Evolutionary conservation across 805 yeast species (phyloP).

Genomic region (Starmerella asiatica): DNA sequence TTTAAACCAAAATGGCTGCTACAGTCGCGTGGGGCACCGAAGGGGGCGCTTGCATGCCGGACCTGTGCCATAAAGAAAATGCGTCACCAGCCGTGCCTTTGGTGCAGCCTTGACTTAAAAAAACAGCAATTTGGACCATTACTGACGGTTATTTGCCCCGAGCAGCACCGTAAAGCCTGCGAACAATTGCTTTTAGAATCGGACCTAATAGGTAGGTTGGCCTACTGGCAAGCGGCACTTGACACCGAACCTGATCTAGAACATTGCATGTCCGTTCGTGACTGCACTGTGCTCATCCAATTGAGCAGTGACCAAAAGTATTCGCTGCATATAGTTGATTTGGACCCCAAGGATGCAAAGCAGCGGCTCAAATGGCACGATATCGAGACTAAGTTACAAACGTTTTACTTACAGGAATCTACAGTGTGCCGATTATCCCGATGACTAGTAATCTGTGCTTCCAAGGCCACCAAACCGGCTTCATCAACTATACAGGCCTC

Average conservation of each 20-base stretch:
- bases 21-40: constrained; percentile 33
- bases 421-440: constrained; percentile 15
- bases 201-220: constrained; percentile 22
- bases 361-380: constrained; percentile 38
- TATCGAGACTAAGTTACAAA: constrained; percentile 27
- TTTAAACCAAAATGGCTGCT: constrained; percentile 52
- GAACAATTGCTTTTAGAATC: constrained; percentile 14
- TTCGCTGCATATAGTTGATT: constrained; percentile 36
- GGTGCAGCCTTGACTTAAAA: constrained; percentile 38
- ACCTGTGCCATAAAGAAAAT: constrained; percentile 41
- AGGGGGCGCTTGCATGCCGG: constrained; percentile 33
- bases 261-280: constrained; percentile 39
- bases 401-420: constrained; percentile 3
- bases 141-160: constrained; percentile 1
- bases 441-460: not conserved
- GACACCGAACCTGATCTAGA: not conserved
- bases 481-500: constrained; percentile 1
- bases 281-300: constrained; percentile 41
- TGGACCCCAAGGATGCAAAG: constrained; percentile 35
- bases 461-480: constrained; percentile 1
- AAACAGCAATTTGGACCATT: constrained; percentile 20
- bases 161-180: constrained; percentile 6
- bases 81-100: constrained; percentile 26
- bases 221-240: constrained; percentile 20
- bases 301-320: constrained; percentile 23